Evolutionary conservation across 2,329 filamentous ascomycete species (phyloP).

Genomic region (Pezicula carpinea): DNA sequence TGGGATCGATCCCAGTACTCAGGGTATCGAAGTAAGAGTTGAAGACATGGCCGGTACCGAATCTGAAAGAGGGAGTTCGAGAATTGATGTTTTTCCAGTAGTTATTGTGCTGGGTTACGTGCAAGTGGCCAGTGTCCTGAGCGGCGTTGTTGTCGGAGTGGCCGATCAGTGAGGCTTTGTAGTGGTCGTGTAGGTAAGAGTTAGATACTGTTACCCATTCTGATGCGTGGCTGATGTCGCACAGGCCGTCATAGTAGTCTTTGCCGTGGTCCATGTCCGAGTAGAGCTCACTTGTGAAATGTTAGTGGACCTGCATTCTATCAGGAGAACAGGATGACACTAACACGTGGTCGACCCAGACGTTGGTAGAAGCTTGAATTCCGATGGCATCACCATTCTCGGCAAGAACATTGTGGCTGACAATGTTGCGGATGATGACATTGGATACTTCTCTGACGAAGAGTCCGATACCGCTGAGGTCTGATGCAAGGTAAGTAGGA

Average conservation of each 20-base stretch:
- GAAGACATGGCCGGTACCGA: slow-evolving; percentile 60
- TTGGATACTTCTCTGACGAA: slow-evolving; percentile 49
- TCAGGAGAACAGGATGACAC: slow-evolving; percentile 47
- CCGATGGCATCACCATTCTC: slow-evolving; percentile 54
- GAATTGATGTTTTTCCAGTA: slow-evolving; percentile 60
- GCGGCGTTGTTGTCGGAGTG: slow-evolving; percentile 53
- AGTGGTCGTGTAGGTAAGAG: slow-evolving; percentile 52
- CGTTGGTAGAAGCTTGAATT: slow-evolving; percentile 51
- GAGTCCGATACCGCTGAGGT: background rate
- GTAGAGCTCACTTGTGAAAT: slow-evolving; percentile 1
- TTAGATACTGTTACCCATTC: slow-evolving; percentile 56
- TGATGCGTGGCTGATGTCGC: slow-evolving; percentile 58
- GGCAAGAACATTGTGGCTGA: slow-evolving; percentile 52
- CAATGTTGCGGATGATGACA: slow-evolving; percentile 59
- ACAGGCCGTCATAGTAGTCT: slow-evolving; percentile 65
- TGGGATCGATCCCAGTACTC: slow-evolving; percentile 51
- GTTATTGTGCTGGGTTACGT: slow-evolving; percentile 64
- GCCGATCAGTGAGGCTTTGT: slow-evolving; percentile 54
- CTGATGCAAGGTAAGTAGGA: slow-evolving; percentile 4
- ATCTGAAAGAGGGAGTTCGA: slow-evolving; percentile 58
- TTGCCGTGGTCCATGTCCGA: slow-evolving; percentile 52
- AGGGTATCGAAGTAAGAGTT: slow-evolving; percentile 45
- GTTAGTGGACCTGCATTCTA: too few relatives aligned
- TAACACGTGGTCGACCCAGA: slow-evolving; percentile 61
- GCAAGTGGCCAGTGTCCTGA: slow-evolving; percentile 58